These are phyloP conservation scores for Byssothecium circinans DNA, from an alignment of 2,329 filamentous ascomycete genomes.

Conservation along the genomic window DNA sequence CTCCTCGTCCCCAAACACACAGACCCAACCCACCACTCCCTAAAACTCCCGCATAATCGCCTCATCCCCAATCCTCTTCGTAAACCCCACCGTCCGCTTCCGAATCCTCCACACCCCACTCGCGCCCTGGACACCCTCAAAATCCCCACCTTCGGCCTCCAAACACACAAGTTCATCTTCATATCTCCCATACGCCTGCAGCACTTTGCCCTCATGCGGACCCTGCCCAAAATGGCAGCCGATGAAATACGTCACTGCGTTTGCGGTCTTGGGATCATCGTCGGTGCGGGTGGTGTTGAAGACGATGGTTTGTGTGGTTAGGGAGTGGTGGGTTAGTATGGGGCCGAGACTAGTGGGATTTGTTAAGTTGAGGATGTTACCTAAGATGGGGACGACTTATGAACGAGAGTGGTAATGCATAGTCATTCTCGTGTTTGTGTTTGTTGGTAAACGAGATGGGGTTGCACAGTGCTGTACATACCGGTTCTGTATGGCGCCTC, in stretches of 20 bases:
- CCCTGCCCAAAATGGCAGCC: constrained; percentile 49
- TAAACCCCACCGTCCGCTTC: constrained; percentile 43
- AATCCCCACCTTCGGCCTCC: constrained; percentile 18
- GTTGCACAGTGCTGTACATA: too few relatives aligned
- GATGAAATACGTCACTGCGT: constrained; percentile 46
- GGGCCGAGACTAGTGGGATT: constrained; percentile 38
- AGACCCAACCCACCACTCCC: too few relatives aligned
- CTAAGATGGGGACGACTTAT: too few relatives aligned
- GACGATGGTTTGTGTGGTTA: constrained; percentile 47
- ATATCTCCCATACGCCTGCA: constrained; percentile 49
- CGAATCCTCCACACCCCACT: constrained; percentile 46
- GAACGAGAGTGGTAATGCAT: too few relatives aligned
- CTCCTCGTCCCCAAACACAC: too few relatives aligned
- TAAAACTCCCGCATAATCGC: constrained; percentile 39
- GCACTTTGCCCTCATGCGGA: constrained; percentile 44
- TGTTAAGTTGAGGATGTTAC: background rate
- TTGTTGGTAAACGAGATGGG: background rate
- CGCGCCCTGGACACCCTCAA: constrained; percentile 39
- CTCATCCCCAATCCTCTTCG: constrained; percentile 39
- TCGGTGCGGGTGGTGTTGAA: constrained; percentile 19
- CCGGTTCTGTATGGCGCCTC: constrained; percentile 39
- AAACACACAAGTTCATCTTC: constrained; percentile 41
- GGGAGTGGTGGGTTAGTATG: constrained; percentile 46
- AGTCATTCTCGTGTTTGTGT: background rate
- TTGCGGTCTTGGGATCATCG: constrained; percentile 37